Evolutionary conservation across 441 rosid species (phyloP).

Genomic region (Lepidium campestre): DNA sequence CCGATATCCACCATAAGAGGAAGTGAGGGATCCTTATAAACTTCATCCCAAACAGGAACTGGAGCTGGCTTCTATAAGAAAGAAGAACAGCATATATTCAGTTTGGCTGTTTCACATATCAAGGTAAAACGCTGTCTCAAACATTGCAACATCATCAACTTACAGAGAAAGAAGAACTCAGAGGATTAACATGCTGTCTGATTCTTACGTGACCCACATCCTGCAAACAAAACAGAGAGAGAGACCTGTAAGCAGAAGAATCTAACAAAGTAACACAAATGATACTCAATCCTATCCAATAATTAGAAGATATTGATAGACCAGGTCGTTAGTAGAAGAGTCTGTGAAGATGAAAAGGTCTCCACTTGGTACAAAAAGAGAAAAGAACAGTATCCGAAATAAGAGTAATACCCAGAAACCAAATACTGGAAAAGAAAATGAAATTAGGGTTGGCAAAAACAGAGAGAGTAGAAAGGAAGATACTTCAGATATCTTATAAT

Average conservation of each 20-base stretch:
- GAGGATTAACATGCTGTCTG: slow-evolving; percentile 95
- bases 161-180: slow-evolving; percentile 74
- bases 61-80: slow-evolving; percentile 50
- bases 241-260: neutral
- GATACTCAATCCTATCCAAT: neutral
- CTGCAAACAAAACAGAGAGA: slow-evolving; percentile 31
- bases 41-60: slow-evolving; percentile 68
- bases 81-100: neutral
- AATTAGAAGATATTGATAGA: neutral
- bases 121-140: neutral
- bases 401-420: neutral
- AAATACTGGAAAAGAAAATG: neutral
- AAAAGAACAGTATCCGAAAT: neutral
- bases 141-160: slow-evolving; percentile 21
- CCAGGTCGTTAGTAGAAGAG: neutral
- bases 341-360: neutral
- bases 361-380: neutral
- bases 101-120: neutral
- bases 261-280: neutral
- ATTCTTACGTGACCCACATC: slow-evolving; percentile 71
- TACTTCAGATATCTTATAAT: slow-evolving; percentile 51
- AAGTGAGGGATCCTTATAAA: slow-evolving; percentile 65
- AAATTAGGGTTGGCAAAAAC: neutral
- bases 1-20: slow-evolving; percentile 98
- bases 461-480: neutral